Evolutionary conservation across 805 yeast genomes (phyloP), one percentile per base, ranked within the genome.

Genomic region (Metschnikowia proteae): DNA sequence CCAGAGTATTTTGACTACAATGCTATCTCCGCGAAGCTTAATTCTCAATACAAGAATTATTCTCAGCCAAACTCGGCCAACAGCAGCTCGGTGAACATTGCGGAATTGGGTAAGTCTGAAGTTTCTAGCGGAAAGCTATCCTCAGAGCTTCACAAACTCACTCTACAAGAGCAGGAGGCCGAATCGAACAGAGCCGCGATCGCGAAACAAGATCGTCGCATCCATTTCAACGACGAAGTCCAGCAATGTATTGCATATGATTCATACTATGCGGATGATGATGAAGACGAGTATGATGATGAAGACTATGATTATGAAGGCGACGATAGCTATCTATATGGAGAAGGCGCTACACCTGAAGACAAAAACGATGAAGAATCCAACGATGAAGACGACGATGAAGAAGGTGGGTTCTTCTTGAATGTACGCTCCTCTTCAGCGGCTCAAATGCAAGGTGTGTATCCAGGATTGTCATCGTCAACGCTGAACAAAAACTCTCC

Each of bases 161-260:
- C 40, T 3, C n/a, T 43, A 5, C 27, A 36, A n/a, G 37, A 31
- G 17, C 34, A 39, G 8, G 38, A 46, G 13, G 27, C 38, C 8
- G 26, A 43, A 25, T 11, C 48, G 9, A 7, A 25, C 9, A 30
- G 28, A n/a, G 45, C 25, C 13, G n/a, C 30, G 5, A 6, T 27
- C 6, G 41, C 25, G 3, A 51, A 51, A 27, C 73, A 71, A 48
- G 67, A 64, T 33, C 80, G 95, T 52, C 96, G 80, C 58, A 91
- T 94, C 52, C 98, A 91, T 67, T 94, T 94, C 70, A 94, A 86
- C 64, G 95, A 89, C 63, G 82, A 90, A 46, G 99, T 94, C 30
- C 91, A 89, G 64, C 99, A 94, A 66, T 94, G 99, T 66, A 83
- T 88, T 53, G 91, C 96, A 0, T 63, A 91, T 8, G 82, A 78